Evolutionary conservation across 768 basidiomycete genomes (phyloP), one percentile per base, ranked within the genome.

Genomic region (Pleurotus platypus): DNA sequence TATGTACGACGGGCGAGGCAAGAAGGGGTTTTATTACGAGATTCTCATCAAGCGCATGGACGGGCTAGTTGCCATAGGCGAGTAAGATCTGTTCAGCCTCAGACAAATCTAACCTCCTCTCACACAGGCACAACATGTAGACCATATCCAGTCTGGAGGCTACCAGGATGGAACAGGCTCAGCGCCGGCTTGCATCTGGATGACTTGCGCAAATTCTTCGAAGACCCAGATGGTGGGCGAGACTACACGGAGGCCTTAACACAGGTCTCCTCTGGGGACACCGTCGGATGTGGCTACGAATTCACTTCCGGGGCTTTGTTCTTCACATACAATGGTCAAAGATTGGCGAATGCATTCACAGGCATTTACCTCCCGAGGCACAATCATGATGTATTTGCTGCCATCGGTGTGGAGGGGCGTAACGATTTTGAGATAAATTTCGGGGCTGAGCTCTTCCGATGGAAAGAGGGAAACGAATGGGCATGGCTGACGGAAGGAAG

Each of bases 151-250:
- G 67, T 70, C 1, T 87, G 81, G 75, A 78, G 86, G 16, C 73
- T 87, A 43, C 87, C 87, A 40, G 87, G 87, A 2, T 89, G 87
- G 87, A 84, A 89, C 63, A 72, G 86, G 48, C 71, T 80, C 42
- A 86, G 86, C 55, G 81, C 82, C 1, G 86, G 78, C 1, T 71
- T 87, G 24, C 87, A 89, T 61, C 76, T 89, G 35, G 87, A 89
- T 64, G 87, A 89, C 69, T 72, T 85, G 64, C 78, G 84, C 65
- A 89, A 87, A 67, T 89, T 88, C 75, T 88, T 83, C 58, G 86
- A 87, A 62, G 84, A 86, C 63, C 70, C 83, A 1, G 74, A 82
- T 46, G 87, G 86, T 15, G 87, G 86, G 9, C 78, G 82, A 1
- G 82, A 85, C 62, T 88, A 82, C 67, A 69, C 67, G 40, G 64